Evolutionary conservation across 148 eudicot genomes (phyloP).

Genomic region (Arctostaphylos glauca): DNA sequence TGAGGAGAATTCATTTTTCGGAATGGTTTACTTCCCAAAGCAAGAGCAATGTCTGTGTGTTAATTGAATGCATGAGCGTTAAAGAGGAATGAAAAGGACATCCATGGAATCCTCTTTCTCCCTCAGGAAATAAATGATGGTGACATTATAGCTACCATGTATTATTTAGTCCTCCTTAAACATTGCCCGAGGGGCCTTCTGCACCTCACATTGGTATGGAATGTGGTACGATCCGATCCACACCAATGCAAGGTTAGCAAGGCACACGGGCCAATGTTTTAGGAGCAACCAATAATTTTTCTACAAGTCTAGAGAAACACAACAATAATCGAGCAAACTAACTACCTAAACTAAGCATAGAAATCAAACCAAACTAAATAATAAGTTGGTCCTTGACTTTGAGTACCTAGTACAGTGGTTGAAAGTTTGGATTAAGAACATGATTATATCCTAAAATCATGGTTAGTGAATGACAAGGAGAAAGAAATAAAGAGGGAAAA

Average conservation of each 20-base stretch:
- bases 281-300: too few relatives aligned
- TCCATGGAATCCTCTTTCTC: constrained; percentile 17
- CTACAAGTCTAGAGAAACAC: neutral
- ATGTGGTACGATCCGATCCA: too few relatives aligned
- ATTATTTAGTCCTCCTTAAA: constrained; percentile 26
- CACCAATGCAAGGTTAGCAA: too few relatives aligned
- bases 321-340: constrained; percentile 14
- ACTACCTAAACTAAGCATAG: constrained; percentile 15
- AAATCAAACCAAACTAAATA: neutral
- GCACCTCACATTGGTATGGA: too few relatives aligned
- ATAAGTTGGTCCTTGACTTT: too few relatives aligned
- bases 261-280: too few relatives aligned
- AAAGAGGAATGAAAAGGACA: constrained; percentile 27
- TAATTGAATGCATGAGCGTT: constrained; percentile 27
- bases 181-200: neutral
- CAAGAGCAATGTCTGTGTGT: constrained; percentile 7
- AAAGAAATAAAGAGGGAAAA: neutral
- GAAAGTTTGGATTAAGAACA: too few relatives aligned
- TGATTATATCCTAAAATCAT: neutral
- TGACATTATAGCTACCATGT: constrained; percentile 39
- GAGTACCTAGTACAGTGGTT: too few relatives aligned
- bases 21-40: neutral
- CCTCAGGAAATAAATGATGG: constrained; percentile 36
- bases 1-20: neutral
- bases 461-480: neutral